These are phyloP conservation scores for Ustilago shanxiensis DNA, from an alignment of 1,284 basidiomycete genomes.

Conservation along the genomic window DNA sequence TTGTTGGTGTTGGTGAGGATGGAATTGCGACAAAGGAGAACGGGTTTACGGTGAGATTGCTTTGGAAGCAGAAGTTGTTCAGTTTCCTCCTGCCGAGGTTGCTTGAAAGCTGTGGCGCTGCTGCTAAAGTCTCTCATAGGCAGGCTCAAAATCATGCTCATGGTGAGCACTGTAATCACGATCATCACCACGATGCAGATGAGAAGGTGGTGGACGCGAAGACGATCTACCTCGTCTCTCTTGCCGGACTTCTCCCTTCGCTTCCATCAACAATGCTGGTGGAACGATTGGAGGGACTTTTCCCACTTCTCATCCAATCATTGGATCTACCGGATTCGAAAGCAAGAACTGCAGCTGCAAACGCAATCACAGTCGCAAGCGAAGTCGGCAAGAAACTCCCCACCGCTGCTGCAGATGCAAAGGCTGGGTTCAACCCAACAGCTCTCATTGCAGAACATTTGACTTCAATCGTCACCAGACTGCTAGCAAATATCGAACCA, in stretches of 20 bases:
- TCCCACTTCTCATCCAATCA: conserved; percentile 88
- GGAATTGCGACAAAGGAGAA: conserved; percentile 55
- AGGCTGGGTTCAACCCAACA: conserved; percentile 9
- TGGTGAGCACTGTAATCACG: conserved; percentile 8
- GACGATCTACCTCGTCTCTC: conserved; percentile 83
- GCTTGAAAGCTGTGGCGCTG: conserved; percentile 71
- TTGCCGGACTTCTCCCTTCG: conserved; percentile 84
- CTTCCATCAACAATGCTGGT: conserved; percentile 77
- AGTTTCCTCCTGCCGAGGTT: conserved; percentile 81
- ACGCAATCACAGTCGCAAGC: conserved; percentile 81
- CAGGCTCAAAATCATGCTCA: conserved; percentile 23
- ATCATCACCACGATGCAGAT: not conserved
- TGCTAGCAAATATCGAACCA: conserved; percentile 33
- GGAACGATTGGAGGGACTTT: conserved; percentile 74
- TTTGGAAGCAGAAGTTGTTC: conserved; percentile 85
- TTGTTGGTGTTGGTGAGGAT: conserved; percentile 52
- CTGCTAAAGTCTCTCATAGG: conserved; percentile 14
- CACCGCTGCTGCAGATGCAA: not conserved
- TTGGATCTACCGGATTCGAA: conserved; percentile 81
- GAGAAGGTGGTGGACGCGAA: conserved; percentile 71
- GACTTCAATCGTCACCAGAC: conserved; percentile 39
- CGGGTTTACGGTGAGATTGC: conserved; percentile 55
- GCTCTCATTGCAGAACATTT: conserved; percentile 31
- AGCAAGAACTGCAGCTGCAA: conserved; percentile 83
- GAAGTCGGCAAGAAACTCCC: conserved; percentile 70